phyloP scores from a whole-genome alignment of 2,329 filamentous ascomycete genomes.

The Penicillium griseofulvum region DNA sequence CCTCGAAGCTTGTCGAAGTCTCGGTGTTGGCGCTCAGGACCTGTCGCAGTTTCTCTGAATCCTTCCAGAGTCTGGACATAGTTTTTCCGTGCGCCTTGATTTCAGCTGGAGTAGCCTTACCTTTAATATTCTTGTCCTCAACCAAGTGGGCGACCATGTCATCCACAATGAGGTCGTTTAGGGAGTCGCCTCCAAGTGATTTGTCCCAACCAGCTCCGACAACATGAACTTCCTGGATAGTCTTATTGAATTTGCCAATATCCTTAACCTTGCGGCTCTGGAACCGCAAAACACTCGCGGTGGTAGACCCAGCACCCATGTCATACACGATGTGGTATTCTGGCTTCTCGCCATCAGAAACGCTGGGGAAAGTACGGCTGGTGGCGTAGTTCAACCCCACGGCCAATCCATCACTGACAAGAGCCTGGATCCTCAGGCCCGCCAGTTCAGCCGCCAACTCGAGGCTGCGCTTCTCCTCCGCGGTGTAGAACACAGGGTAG shows the following conservation, averaged over 20 bases:
- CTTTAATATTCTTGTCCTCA: slow-evolving; percentile 58
- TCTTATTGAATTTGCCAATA: slow-evolving; percentile 91
- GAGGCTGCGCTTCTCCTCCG: slow-evolving; percentile 83
- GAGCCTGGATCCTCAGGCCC: slow-evolving; percentile 76
- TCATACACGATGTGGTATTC: slow-evolving; percentile 94
- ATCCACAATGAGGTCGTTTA: slow-evolving; percentile 84
- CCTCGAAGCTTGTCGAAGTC: slow-evolving; percentile 77
- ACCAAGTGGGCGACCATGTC: slow-evolving; percentile 83
- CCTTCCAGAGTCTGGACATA: slow-evolving; percentile 87
- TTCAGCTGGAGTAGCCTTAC: slow-evolving; percentile 36
- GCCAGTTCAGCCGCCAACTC: slow-evolving; percentile 82
- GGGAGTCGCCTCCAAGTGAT: slow-evolving; percentile 80
- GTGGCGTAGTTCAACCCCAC: slow-evolving; percentile 96
- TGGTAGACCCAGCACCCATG: slow-evolving; percentile 94
- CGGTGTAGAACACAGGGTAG: slow-evolving; percentile 83
- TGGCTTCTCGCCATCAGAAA: slow-evolving; percentile 77
- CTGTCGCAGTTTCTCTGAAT: slow-evolving; percentile 81
- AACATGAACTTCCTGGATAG: slow-evolving; percentile 89
- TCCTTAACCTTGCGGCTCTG: slow-evolving; percentile 89
- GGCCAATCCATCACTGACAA: slow-evolving; percentile 86
- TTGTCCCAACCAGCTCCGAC: slow-evolving; percentile 85
- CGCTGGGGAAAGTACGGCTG: slow-evolving; percentile 79
- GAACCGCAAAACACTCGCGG: slow-evolving; percentile 84
- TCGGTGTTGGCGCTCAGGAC: slow-evolving; percentile 91
- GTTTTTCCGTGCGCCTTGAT: slow-evolving; percentile 74